Evolutionary conservation across 177 flowering plant genomes (phyloP).

Genomic region (Vitis hybrid): DNA sequence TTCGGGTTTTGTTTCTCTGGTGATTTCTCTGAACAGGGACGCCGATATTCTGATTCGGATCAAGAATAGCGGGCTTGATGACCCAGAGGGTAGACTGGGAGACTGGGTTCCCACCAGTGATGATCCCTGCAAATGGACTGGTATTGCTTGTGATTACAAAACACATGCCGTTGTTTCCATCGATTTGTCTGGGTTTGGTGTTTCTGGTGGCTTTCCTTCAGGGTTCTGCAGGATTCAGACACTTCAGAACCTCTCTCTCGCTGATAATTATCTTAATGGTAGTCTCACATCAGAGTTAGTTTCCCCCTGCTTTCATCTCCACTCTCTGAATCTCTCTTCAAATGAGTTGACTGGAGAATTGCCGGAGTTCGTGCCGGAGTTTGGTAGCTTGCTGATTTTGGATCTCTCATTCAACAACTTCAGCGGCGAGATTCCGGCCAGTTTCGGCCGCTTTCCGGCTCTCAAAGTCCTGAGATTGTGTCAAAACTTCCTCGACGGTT

Average conservation of each 20-base stretch:
- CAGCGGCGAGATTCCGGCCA: constrained; percentile 56
- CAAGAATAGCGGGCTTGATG: constrained; percentile 37
- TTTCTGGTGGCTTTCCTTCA: constrained; percentile 53
- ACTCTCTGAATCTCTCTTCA: constrained; percentile 32
- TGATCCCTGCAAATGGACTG: constrained; percentile 66
- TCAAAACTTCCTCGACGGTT: constrained; percentile 43
- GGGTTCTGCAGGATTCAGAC: constrained; percentile 57
- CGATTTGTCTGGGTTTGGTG: constrained; percentile 28
- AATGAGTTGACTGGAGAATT: constrained; percentile 48
- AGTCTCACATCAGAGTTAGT: constrained; percentile 22
- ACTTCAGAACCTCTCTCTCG: constrained; percentile 45
- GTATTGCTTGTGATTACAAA: constrained; percentile 44
- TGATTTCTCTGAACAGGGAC: constrained; percentile 19
- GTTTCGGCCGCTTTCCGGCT: constrained; percentile 46
- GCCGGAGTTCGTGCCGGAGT: constrained; percentile 51
- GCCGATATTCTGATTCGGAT: constrained; percentile 32
- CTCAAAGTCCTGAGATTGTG: constrained; percentile 34
- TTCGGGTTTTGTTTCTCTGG: background rate
- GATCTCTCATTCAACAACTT: constrained; percentile 58
- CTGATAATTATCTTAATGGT: constrained; percentile 36
- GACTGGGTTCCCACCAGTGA: constrained; percentile 31
- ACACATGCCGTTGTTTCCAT: constrained; percentile 29
- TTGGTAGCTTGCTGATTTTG: constrained; percentile 30
- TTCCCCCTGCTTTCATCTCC: constrained; percentile 50
- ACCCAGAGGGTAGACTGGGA: constrained; percentile 28